These are phyloP conservation scores for Anacardium occidentale DNA, from an alignment of 345 rosid species.

Conservation along the genomic window DNA sequence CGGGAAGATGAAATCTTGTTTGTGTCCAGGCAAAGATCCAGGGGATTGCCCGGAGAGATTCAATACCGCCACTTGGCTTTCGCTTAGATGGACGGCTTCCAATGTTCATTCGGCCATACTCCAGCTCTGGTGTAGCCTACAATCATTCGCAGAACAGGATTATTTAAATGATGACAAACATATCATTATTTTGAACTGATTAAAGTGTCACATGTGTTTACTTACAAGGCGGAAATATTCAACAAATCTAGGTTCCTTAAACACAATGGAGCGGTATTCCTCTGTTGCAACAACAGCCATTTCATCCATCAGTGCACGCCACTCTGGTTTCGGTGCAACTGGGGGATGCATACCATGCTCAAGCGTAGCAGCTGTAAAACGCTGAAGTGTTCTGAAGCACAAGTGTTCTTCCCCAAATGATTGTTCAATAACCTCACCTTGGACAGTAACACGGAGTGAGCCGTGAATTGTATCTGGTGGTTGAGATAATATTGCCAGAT, in stretches of 20 bases:
- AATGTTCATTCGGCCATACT: constrained; percentile 97
- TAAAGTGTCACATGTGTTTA: constrained; percentile 1
- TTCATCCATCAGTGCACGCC: constrained; percentile 86
- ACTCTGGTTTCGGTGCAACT: constrained; percentile 86
- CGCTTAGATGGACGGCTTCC: constrained; percentile 97
- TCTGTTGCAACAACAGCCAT: constrained; percentile 96
- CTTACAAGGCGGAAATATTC: constrained; percentile 97
- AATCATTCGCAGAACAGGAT: constrained; percentile 21
- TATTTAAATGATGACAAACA: not conserved
- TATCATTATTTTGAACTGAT: not conserved
- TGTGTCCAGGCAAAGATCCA: constrained; percentile 99
- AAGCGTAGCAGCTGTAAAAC: constrained; percentile 94
- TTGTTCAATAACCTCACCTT: constrained; percentile 96
- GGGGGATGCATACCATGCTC: constrained; percentile 98
- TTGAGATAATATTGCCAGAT: constrained; percentile 98
- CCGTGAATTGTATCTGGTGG: constrained; percentile 99
- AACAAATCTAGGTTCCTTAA: constrained; percentile 87
- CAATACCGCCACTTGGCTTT: constrained; percentile 95
- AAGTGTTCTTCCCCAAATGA: constrained; percentile 94
- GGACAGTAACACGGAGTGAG: constrained; percentile 90
- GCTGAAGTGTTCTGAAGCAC: constrained; percentile 93
- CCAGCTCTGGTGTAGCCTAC: constrained; percentile 98
- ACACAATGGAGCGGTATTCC: constrained; percentile 84
- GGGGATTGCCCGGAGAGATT: constrained; percentile 95
- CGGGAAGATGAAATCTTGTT: constrained; percentile 96